Percentiles rank a stretch among this genome's conserved stretches.
phyloP scores from a whole-genome alignment of 352 stramenopile genomes.

The Pythium vanterpoolii region DNA sequence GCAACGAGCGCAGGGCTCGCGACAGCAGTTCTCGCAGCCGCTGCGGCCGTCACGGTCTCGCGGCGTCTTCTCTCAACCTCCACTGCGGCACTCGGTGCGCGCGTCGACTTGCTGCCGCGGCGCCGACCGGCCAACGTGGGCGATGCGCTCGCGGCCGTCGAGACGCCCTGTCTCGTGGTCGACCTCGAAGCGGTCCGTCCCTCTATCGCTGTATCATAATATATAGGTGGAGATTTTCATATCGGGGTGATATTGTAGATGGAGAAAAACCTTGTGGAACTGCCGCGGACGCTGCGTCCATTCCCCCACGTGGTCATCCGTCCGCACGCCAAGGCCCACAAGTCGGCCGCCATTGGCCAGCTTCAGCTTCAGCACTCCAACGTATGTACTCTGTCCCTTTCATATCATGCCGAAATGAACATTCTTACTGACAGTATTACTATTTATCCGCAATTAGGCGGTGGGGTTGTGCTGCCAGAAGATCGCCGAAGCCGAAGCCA shows the following conservation, averaged over 20 bases:
- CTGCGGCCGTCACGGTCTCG: constrained; percentile 7
- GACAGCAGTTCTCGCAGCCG: constrained; percentile 11
- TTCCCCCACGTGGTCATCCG: constrained; percentile 40
- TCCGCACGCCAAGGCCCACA: constrained; percentile 75
- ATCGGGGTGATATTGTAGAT: constrained; percentile 27
- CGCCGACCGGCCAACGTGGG: constrained; percentile 26
- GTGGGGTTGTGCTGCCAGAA: constrained; percentile 69
- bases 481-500: constrained; percentile 66
- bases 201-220: not conserved
- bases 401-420: no score
- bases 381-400: constrained; percentile 17
- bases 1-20: not conserved
- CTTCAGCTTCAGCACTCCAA: constrained; percentile 46
- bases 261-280: constrained; percentile 43
- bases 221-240: not conserved
- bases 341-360: constrained; percentile 45
- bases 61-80: not conserved
- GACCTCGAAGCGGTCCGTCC: constrained; percentile 48
- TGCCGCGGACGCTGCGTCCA: constrained; percentile 33
- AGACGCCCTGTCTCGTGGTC: constrained; percentile 66
- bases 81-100: not conserved
- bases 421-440: no score
- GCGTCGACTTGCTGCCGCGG: constrained; percentile 12
- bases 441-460: no score
- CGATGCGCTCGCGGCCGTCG: constrained; percentile 37